phyloP scores from a whole-genome alignment of 2,329 filamentous ascomycete species.

The Macrophomina tecta region DNA sequence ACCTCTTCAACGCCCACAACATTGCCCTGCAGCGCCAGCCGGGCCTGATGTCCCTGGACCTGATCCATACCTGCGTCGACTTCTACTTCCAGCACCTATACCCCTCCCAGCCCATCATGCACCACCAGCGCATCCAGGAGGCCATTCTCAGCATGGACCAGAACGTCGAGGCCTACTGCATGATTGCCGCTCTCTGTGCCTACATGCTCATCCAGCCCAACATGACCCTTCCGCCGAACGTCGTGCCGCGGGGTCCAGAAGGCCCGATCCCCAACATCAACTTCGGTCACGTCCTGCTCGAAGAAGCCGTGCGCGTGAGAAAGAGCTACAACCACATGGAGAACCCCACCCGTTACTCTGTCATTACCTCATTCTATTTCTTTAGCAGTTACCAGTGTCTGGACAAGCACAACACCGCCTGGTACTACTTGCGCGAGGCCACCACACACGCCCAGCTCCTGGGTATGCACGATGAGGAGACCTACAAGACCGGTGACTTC shows the following conservation, averaged over 20 bases:
- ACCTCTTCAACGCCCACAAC: constrained; percentile 49
- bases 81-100: constrained; percentile 68
- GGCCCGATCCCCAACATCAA: constrained; percentile 40
- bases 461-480: constrained; percentile 63
- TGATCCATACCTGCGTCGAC: constrained; percentile 62
- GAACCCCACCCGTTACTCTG: constrained; percentile 59
- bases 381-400: constrained; percentile 67
- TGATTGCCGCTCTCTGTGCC: constrained; percentile 58
- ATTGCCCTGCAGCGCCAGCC: constrained; percentile 52
- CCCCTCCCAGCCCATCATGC: constrained; percentile 67
- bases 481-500: constrained; percentile 57
- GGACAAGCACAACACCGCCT: constrained; percentile 66
- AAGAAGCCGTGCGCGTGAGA: constrained; percentile 63
- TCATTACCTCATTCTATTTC: constrained; percentile 69
- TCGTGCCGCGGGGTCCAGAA: constrained; percentile 55
- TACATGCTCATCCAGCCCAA: constrained; percentile 57
- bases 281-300: constrained; percentile 62
- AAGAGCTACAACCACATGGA: constrained; percentile 65
- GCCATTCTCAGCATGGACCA: constrained; percentile 59
- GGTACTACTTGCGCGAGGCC: constrained; percentile 67
- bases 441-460: constrained; percentile 65
- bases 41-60: constrained; percentile 56
- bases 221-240: constrained; percentile 49
- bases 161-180: constrained; percentile 63
- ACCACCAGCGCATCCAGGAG: constrained; percentile 59